Evolutionary conservation across 2,329 filamentous ascomycete species (phyloP).

Genomic region (Penicillium italicum): DNA sequence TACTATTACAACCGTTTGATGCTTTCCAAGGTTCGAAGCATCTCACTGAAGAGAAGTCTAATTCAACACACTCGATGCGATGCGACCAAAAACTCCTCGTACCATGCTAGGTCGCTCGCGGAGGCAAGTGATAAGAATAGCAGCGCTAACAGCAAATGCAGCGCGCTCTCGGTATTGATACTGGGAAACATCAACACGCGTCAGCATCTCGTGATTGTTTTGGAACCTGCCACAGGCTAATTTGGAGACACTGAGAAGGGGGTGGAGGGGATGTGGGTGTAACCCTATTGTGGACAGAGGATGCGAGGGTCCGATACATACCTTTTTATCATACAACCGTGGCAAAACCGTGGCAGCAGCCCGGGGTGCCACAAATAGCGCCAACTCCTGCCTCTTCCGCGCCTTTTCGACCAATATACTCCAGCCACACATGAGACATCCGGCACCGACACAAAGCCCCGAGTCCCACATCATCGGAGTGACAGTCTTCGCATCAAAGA

Average conservation of each 20-base stretch:
- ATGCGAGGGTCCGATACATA: constrained; percentile 21
- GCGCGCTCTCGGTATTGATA: constrained; percentile 65
- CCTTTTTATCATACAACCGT: constrained; percentile 58
- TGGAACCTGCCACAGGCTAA: constrained; percentile 7
- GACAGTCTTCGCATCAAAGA: constrained; percentile 57
- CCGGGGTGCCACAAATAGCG: constrained; percentile 75
- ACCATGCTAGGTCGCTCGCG: constrained; percentile 61
- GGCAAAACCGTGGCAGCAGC: constrained; percentile 73
- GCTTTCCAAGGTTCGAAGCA: not conserved
- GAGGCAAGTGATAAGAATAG: constrained; percentile 66
- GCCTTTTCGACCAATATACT: constrained; percentile 70
- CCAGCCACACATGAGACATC: constrained; percentile 75
- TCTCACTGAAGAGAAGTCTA: constrained; percentile 4
- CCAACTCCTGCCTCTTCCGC: constrained; percentile 67
- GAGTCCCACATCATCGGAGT: constrained; percentile 56
- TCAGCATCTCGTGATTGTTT: constrained; percentile 19
- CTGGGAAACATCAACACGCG: constrained; percentile 33
- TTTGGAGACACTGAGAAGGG: constrained; percentile 2
- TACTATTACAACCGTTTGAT: not conserved
- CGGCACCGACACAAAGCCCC: constrained; percentile 64
- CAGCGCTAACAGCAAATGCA: constrained; percentile 64
- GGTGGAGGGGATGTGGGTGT: constrained; percentile 15
- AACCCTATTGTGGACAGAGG: constrained; percentile 17
- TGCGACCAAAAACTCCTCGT: constrained; percentile 63
- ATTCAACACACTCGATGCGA: constrained; percentile 39